phyloP scores from a whole-genome alignment of 2,329 filamentous ascomycete species.

The Sclerotinia minor region DNA sequence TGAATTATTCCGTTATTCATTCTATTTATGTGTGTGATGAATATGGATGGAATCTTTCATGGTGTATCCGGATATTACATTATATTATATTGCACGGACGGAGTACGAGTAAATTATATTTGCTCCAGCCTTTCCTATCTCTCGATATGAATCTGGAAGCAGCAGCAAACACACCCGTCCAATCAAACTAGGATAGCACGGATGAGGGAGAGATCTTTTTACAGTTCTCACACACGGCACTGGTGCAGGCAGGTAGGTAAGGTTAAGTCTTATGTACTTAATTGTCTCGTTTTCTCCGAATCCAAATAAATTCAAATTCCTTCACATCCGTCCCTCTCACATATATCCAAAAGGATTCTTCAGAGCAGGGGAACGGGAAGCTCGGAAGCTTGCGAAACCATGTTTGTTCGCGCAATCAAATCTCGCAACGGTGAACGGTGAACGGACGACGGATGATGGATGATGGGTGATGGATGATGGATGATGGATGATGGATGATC shows the following conservation, averaged over 20 bases:
- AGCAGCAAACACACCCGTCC: not conserved
- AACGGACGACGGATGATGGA: no score
- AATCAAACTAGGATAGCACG: constrained; percentile 18
- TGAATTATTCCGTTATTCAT: not conserved
- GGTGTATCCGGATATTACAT: not conserved
- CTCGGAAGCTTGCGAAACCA: constrained; percentile 10
- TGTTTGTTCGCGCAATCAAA: constrained; percentile 12
- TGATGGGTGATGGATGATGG: not conserved
- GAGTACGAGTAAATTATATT: no score
- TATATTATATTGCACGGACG: no score
- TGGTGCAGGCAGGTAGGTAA: no score
- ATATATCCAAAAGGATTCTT: constrained; percentile 9
- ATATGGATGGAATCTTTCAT: not conserved
- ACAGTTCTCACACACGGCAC: constrained; percentile 12
- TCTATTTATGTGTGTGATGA: not conserved
- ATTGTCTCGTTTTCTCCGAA: not conserved
- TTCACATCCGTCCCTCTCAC: not conserved
- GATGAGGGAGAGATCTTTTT: constrained; percentile 16
- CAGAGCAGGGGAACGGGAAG: constrained; percentile 21
- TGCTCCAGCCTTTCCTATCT: not conserved
- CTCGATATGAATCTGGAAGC: not conserved
- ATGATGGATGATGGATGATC: not conserved
- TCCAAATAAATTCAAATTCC: not conserved
- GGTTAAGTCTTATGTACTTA: not conserved
- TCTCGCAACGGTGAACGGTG: not conserved